Evolutionary conservation across 352 stramenopile genomes (phyloP), one percentile per base, ranked within the genome.

Genomic region (Pythium utonaiense): DNA sequence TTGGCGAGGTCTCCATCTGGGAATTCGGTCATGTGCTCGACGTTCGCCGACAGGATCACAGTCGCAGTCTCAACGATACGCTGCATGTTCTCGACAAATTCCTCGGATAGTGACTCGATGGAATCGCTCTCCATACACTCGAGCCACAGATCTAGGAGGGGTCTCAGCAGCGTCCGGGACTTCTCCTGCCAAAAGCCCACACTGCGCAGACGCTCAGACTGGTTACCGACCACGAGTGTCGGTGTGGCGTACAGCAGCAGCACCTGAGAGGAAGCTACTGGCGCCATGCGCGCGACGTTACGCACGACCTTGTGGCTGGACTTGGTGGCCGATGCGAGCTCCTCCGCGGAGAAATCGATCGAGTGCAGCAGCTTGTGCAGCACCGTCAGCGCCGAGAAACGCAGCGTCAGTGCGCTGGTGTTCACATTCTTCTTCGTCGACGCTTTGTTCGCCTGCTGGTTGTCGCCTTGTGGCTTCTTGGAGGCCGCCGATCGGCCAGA

Each of bases 81-180:
- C 60, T 86, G 75, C 71, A 94, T 81, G 68, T 90, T 79, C 62
- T 89, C 77, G 13, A 91, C 51, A 41, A 83, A 80, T 10, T 79
- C 67, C n/a, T 90, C 77, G 14, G 74, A 75, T 1, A 91, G 69
- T 12, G 71, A 66, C 27, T 92, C 82, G 34, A 80, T 49, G 0
- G 55, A 62, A 19, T 80, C 78, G 28, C 71, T 75, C 21, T 89
- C 80, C 0, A 82, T 27, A 41, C 77, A 90, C 51, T 92, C 82
- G 13, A 94, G 68, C 85, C 85, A 94, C 50, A 94, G 70, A 34
- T 89, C 78, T 1, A 91, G 62, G 30, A 94, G 60, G 13, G 79
- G 71, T 12, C 71, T 66, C 19, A 94, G 56, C 33, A 94, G 53
- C 17, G 72, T 57, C 1, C 75, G 70, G 13, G 82, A 82, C 42